Base-by-base conservation (phyloP, 352 stramenopile species). In the Phytopythium helicoides region DNA sequence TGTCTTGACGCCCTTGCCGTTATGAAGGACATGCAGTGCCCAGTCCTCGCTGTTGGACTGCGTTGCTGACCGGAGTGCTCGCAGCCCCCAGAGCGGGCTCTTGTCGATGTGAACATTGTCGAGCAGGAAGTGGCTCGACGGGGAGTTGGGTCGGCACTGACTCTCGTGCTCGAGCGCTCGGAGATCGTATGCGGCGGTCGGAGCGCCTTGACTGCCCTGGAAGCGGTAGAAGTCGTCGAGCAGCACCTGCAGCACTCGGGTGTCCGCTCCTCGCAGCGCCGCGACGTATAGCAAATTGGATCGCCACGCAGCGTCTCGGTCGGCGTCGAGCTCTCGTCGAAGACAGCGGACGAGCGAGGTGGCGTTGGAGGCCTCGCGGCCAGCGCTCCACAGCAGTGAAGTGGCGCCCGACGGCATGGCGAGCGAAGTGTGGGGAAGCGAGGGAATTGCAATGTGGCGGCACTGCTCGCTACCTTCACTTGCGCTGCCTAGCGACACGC, bases 31-130 rank as follows among this genome's bases (percentile, higher is more conserved):
- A 16, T 10, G 8, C 1, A 36, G 42, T 0, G 26, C 42, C 42
- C 42, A 49, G 25, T 3, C 9, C 42, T 49, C 42, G 26, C 42
- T 26, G 15, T 31, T 31, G 25, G 42, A 49, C 26, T 49, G 42
- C 15, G 42, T n/a, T 3, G 42, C 42, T 8, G 42, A 26, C 6
- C 33, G 26, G 14, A 49, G 26, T 18, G 35, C 5, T 8, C 26
- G 42, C 3, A 49, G 42, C 42, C 25, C 25, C 25, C 33, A 26
- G 8, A 38, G 16, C 16, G 42, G 42, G 25, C 35, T 31, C 25
- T 49, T 31, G 16, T 19, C 14, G 25, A 26, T 26, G 16, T 18
- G 7, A 10, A 49, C 42, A 7, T n/a, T 25, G 26, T n/a, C 26
- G 15, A 49, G 42, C 25, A 49, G 26, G 7, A 49, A 12, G 25